Evolutionary conservation across 106 monocot species (phyloP).

Genomic region (Cymbidium sinense): DNA sequence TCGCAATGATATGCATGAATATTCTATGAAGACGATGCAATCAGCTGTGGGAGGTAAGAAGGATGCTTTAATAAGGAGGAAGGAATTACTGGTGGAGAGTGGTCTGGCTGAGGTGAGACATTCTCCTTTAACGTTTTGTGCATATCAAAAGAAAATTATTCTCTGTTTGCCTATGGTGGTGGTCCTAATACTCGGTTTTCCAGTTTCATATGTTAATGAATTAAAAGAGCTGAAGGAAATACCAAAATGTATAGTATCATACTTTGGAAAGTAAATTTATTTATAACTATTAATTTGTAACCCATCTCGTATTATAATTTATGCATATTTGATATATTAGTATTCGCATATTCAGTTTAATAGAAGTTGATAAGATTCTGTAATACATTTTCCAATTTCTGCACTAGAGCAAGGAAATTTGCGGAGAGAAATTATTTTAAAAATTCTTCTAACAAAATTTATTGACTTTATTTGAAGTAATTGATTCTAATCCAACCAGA

Average conservation of each 20-base stretch:
- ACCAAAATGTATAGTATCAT: neutral
- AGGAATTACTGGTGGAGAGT: slow-evolving; percentile 72
- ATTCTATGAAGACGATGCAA: slow-evolving; percentile 14
- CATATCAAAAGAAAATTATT: neutral
- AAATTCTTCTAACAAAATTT: neutral
- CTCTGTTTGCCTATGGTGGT: neutral
- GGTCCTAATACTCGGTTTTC: neutral
- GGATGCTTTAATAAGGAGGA: slow-evolving; percentile 60
- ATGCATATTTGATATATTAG: neutral
- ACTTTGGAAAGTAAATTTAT: neutral
- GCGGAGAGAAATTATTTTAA: neutral
- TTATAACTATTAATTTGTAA: neutral
- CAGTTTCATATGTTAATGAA: neutral
- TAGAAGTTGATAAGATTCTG: neutral
- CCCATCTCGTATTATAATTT: neutral
- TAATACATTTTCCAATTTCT: neutral
- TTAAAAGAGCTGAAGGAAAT: neutral
- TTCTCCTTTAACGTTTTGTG: neutral
- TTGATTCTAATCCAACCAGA: neutral
- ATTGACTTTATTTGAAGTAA: neutral
- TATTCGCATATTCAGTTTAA: neutral
- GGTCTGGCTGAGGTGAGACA: slow-evolving; percentile 74
- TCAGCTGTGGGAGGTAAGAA: slow-evolving; percentile 54
- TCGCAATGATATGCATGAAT: slow-evolving; percentile 8
- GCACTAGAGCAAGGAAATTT: neutral